Evolutionary conservation across 2,329 filamentous ascomycete genomes (phyloP).

Genomic region (Talaromyces pinophilus): DNA sequence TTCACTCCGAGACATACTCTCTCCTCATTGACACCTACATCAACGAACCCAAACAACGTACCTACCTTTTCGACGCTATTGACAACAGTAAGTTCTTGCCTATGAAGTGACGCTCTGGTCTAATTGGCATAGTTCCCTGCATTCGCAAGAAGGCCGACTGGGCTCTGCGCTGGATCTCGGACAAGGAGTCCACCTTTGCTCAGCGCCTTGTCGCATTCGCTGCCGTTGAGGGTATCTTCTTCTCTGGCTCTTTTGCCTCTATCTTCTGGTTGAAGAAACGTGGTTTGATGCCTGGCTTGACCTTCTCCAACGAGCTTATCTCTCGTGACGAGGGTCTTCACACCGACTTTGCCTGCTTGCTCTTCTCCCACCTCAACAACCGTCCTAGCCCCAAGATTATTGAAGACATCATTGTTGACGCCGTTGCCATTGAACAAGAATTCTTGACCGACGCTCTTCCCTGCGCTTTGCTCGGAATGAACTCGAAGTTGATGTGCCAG

Average conservation of each 20-base stretch:
- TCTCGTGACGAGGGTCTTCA: constrained; percentile 99
- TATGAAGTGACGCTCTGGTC: constrained; percentile 23
- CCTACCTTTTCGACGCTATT: constrained; percentile 96
- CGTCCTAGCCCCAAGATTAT: constrained; percentile 81
- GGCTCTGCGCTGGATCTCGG: constrained; percentile 92
- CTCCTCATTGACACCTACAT: constrained; percentile 99
- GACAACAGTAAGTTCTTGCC: constrained; percentile 77
- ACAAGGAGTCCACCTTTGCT: constrained; percentile 91
- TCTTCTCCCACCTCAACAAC: constrained; percentile 96
- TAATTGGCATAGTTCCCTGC: constrained; percentile 69
- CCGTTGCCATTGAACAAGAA: constrained; percentile 93
- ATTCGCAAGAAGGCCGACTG: constrained; percentile 99
- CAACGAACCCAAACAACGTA: constrained; percentile 92
- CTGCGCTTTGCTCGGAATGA: constrained; percentile 94
- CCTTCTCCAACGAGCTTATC: constrained; percentile 99
- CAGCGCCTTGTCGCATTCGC: constrained; percentile 96
- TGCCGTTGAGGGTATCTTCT: constrained; percentile 99
- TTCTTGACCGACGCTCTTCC: constrained; percentile 96
- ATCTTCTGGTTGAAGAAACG: constrained; percentile 99
- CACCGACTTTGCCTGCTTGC: constrained; percentile 96
- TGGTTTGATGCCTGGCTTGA: constrained; percentile 95
- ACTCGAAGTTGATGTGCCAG: constrained; percentile 95
- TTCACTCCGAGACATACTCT: constrained; percentile 99
- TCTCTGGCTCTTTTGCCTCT: constrained; percentile 95
- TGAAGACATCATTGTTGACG: constrained; percentile 86